phyloP scores from a whole-genome alignment of 495 filamentous ascomycete genomes.

The Durotheca rogersii region DNA sequence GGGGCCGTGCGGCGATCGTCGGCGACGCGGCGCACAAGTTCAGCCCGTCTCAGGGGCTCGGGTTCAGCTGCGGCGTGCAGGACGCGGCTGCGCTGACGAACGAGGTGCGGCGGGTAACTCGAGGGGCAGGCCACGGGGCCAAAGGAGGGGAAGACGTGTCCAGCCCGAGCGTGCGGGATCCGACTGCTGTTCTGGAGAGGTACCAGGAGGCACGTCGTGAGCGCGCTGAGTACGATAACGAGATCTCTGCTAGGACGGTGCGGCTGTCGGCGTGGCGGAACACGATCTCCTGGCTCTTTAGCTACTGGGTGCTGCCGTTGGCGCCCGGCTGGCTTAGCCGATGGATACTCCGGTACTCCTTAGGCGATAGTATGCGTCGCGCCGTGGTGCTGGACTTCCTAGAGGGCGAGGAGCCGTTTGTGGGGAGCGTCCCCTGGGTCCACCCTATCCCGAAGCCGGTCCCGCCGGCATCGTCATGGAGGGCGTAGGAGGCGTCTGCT shows the following conservation, averaged over 20 bases:
- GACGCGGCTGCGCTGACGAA: slow-evolving; percentile 42
- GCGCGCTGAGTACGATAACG: background rate
- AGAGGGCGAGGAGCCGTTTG: slow-evolving; percentile 16
- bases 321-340: slow-evolving; percentile 1
- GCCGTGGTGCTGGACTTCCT: slow-evolving; percentile 15
- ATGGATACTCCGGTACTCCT: background rate
- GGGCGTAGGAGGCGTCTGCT: too few relatives aligned
- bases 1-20: slow-evolving; percentile 39
- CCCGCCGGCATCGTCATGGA: too few relatives aligned
- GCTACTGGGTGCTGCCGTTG: slow-evolving; percentile 8
- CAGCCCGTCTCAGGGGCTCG: slow-evolving; percentile 37
- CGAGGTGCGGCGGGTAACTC: slow-evolving; percentile 8
- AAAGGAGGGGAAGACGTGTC: background rate
- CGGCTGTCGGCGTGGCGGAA: slow-evolving; percentile 6
- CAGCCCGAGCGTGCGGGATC: background rate
- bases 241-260: background rate
- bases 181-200: slow-evolving; percentile 16
- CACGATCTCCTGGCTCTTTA: slow-evolving; percentile 3
- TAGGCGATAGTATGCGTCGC: background rate
- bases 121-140: background rate
- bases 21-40: slow-evolving; percentile 50
- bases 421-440: slow-evolving; percentile 8
- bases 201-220: slow-evolving; percentile 10
- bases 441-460: slow-evolving; percentile 8
- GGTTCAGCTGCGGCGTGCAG: slow-evolving; percentile 40